phyloP scores from a whole-genome alignment of 1,284 basidiomycete genomes.

The Anthracocystis panici-leucophaei region DNA sequence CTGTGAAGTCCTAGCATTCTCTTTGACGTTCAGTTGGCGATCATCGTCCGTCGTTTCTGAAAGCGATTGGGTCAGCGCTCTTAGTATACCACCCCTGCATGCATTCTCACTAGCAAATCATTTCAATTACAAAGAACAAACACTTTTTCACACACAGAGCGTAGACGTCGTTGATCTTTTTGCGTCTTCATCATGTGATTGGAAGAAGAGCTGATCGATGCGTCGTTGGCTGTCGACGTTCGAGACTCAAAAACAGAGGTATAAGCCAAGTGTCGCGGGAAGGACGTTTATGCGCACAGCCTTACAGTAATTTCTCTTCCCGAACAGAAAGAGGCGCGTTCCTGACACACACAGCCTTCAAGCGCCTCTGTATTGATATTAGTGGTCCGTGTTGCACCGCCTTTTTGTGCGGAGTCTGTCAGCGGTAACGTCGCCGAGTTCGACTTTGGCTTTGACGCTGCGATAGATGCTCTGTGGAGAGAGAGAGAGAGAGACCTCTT shows the following conservation, averaged over 20 bases:
- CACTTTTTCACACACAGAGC: no score
- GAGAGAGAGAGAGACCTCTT: no score
- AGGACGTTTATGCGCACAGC: conserved; percentile 16
- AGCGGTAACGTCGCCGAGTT: conserved; percentile 6
- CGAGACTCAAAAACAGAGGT: no score
- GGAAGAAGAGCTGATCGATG: no score
- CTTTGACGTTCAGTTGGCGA: neutral
- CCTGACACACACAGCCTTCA: conserved; percentile 6
- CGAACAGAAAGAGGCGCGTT: conserved; percentile 6
- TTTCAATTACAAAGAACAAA: no score
- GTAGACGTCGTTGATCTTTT: no score
- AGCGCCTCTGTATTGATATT: neutral
- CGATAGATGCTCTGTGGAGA: no score
- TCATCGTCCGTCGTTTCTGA: neutral
- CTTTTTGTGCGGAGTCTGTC: neutral
- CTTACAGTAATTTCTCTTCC: neutral
- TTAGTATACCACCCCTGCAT: neutral
- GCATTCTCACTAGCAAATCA: neutral
- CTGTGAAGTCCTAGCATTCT: conserved; percentile 14
- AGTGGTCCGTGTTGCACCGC: conserved; percentile 33
- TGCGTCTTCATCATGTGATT: no score
- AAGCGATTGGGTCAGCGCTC: neutral
- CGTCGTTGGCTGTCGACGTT: no score
- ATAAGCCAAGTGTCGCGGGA: neutral
- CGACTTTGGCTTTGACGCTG: neutral